Evolutionary conservation across 331 rosid genomes (phyloP).

Genomic region (Telfairia occidentalis): DNA sequence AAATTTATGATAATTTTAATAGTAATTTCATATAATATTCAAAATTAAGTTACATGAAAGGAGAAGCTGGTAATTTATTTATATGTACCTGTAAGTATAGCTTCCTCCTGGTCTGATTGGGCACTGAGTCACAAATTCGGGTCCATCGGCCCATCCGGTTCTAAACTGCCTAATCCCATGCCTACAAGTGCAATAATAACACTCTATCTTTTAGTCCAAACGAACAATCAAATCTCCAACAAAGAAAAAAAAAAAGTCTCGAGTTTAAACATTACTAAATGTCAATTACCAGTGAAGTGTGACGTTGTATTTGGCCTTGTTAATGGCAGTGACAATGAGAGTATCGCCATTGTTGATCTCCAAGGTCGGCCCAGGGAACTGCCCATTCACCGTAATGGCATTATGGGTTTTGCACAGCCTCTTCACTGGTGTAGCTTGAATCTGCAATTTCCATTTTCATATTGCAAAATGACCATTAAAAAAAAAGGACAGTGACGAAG

Average conservation of each 20-base stretch:
- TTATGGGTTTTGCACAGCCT: slow-evolving; percentile 67
- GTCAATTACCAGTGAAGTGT: slow-evolving; percentile 52
- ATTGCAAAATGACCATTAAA: background rate
- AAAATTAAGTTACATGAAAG: no score
- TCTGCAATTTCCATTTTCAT: background rate
- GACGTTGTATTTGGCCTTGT: slow-evolving; percentile 55
- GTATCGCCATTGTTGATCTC: slow-evolving; percentile 56
- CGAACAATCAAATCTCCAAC: background rate
- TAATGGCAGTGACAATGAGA: slow-evolving; percentile 42
- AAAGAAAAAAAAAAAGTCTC: background rate
- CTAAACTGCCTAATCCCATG: slow-evolving; percentile 59
- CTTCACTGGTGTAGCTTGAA: slow-evolving; percentile 34
- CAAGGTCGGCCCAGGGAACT: slow-evolving; percentile 60
- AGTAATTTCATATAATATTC: no score
- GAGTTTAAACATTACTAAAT: background rate
- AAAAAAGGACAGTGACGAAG: background rate
- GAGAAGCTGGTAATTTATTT: no score
- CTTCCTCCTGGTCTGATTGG: slow-evolving; percentile 57
- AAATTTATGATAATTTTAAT: background rate
- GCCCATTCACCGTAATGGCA: slow-evolving; percentile 55
- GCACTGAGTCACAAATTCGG: slow-evolving; percentile 63
- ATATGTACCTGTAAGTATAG: slow-evolving; percentile 34
- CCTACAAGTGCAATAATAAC: slow-evolving; percentile 19
- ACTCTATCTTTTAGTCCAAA: no score
- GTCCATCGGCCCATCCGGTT: slow-evolving; percentile 79